phyloP scores from a whole-genome alignment of 768 basidiomycete species.

The Boletellus ananas region DNA sequence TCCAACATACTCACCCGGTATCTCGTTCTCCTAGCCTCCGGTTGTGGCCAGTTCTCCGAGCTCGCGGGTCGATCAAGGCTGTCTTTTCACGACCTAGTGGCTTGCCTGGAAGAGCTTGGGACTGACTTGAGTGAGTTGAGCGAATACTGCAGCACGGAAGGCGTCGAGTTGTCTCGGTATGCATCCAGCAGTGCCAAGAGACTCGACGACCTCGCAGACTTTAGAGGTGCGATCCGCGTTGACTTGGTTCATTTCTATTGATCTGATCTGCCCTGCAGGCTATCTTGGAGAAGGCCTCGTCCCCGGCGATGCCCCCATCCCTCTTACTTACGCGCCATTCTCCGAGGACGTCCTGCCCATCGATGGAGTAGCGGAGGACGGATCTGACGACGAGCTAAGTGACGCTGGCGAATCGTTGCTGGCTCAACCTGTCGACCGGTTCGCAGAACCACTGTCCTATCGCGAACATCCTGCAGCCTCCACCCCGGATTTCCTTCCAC shows the following conservation, averaged over 20 bases:
- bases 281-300: conserved; percentile 58
- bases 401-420: conserved; percentile 3
- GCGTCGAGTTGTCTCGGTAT: conserved; percentile 64
- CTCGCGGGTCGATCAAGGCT: conserved; percentile 66
- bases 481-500: conserved; percentile 33
- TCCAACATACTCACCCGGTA: conserved; percentile 78
- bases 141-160: conserved; percentile 66
- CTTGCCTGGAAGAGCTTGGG: conserved; percentile 73
- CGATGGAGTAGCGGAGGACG: conserved; percentile 30
- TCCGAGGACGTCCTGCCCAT: conserved; percentile 17
- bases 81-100: conserved; percentile 55
- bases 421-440: conserved; percentile 20
- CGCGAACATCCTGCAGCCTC: conserved; percentile 33
- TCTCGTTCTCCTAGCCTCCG: conserved; percentile 57
- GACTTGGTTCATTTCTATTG: background rate
- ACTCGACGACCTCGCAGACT: conserved; percentile 69
- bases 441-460: conserved; percentile 24
- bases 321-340: conserved; percentile 44
- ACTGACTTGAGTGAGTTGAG: conserved; percentile 64
- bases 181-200: conserved; percentile 59
- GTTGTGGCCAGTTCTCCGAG: conserved; percentile 70
- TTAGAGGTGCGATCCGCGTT: conserved; percentile 53
- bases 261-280: conserved; percentile 41
- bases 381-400: conserved; percentile 27
- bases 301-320: conserved; percentile 53